Percentiles rank a stretch among this genome's conserved stretches.
phyloP scores from a whole-genome alignment of 208 protist genomes.

The Leishmania mexicana region DNA sequence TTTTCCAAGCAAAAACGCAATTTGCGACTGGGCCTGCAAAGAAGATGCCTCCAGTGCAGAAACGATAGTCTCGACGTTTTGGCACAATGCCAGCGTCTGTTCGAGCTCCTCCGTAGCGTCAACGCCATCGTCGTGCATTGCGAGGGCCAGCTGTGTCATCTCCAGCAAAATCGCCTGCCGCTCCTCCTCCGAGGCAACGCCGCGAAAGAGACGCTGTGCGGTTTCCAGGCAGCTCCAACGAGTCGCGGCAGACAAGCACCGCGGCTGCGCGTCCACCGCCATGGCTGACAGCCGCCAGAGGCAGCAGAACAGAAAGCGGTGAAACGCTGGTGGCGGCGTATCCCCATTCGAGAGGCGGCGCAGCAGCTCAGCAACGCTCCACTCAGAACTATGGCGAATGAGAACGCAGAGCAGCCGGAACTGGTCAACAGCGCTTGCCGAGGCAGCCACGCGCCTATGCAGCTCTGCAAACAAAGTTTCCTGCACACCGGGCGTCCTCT shows the following conservation, averaged over 20 bases:
- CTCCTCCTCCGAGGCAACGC: conserved; percentile 16
- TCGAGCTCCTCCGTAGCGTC: background rate
- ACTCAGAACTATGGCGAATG: conserved; percentile 16
- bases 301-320: conserved; percentile 28
- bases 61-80: background rate
- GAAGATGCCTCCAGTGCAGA: background rate
- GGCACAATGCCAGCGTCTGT: conserved; percentile 10
- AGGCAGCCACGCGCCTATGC: background rate
- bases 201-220: conserved; percentile 9
- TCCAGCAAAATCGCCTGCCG: conserved; percentile 22
- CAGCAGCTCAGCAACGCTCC: conserved; percentile 22
- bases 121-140: background rate
- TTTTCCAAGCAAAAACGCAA: conserved; percentile 19
- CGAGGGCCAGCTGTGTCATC: conserved; percentile 15
- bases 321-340: background rate
- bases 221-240: conserved; percentile 19
- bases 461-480: conserved; percentile 13
- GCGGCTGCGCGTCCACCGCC: background rate
- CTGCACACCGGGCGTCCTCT: conserved; percentile 15
- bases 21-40: conserved; percentile 15
- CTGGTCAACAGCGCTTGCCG: background rate
- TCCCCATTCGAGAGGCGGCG: background rate
- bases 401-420: conserved; percentile 27
- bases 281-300: conserved; percentile 16
- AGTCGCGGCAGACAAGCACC: background rate